Conservation (phyloP, 1,139 yeast genomes). For the Hemisphaericaspora lyxosophila region DNA sequence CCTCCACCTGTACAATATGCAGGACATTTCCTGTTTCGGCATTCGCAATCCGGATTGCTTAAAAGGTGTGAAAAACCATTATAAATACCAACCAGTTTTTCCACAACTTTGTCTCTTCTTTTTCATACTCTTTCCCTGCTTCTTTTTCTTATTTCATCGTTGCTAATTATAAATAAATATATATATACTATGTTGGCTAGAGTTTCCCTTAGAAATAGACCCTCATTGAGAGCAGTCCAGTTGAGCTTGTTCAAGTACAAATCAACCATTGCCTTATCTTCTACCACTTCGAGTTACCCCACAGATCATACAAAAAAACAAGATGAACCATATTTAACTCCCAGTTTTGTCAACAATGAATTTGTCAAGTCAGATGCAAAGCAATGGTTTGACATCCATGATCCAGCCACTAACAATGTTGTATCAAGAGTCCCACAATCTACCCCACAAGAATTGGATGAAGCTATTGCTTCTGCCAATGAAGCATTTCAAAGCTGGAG, state of each 20-base stretch:
- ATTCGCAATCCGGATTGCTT: constrained; percentile 3
- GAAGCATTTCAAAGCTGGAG: constrained; percentile 62
- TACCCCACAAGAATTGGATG: constrained; percentile 63
- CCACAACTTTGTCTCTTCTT: background rate
- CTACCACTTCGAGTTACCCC: constrained; percentile 43
- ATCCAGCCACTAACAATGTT: constrained; percentile 72
- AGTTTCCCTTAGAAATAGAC: constrained; percentile 10
- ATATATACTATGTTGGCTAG: constrained; percentile 17
- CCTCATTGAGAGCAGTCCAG: constrained; percentile 7
- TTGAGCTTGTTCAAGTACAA: constrained; percentile 17
- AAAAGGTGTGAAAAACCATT: background rate
- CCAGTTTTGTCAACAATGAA: constrained; percentile 59
- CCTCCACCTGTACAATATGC: constrained; percentile 1
- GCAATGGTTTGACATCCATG: constrained; percentile 71
- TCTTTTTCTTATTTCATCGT: background rate
- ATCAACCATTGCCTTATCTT: constrained; percentile 27
- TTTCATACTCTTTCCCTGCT: background rate
- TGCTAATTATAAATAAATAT: too few relatives aligned
- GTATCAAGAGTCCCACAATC: constrained; percentile 73
- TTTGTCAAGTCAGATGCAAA: constrained; percentile 54
- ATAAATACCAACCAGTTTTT: background rate
- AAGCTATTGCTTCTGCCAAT: constrained; percentile 66
- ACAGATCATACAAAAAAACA: constrained; percentile 41
- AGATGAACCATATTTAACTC: constrained; percentile 51
- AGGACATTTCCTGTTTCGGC: constrained; percentile 3